phyloP scores from a whole-genome alignment of 805 yeast species.

The Lachancea sp. region DNA sequence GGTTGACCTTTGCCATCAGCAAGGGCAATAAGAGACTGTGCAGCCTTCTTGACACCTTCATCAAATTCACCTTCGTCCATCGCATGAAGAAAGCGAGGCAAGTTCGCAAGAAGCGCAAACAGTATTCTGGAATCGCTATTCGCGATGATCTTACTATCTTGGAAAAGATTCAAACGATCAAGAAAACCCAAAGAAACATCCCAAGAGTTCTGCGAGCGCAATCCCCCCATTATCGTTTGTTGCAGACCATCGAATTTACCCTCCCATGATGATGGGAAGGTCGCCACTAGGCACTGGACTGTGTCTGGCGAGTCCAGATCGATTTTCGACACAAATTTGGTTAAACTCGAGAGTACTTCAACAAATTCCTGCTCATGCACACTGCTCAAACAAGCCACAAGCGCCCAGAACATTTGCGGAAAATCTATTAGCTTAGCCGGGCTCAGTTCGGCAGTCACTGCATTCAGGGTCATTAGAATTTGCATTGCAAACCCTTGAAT shows the following conservation, averaged over 20 bases:
- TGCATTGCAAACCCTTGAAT: constrained; percentile 97
- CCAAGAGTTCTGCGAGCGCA: constrained; percentile 73
- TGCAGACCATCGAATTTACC: constrained; percentile 89
- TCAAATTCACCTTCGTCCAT: constrained; percentile 51
- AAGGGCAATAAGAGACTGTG: constrained; percentile 53
- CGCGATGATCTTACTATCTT: constrained; percentile 72
- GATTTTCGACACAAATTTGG: constrained; percentile 78
- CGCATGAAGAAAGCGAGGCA: constrained; percentile 82
- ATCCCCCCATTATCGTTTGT: constrained; percentile 69
- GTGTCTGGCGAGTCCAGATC: constrained; percentile 82
- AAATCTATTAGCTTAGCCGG: constrained; percentile 73
- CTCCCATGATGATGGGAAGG: constrained; percentile 95
- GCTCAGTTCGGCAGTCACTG: constrained; percentile 79
- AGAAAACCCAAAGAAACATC: constrained; percentile 69
- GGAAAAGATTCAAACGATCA: constrained; percentile 59
- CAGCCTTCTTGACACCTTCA: constrained; percentile 45
- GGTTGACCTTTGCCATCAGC: constrained; percentile 52
- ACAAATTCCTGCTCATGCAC: constrained; percentile 89
- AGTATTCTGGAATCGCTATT: constrained; percentile 62
- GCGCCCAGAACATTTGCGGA: constrained; percentile 94
- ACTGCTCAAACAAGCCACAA: constrained; percentile 85
- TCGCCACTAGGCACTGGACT: constrained; percentile 70
- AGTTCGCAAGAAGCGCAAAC: constrained; percentile 64
- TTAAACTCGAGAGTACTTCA: constrained; percentile 75
- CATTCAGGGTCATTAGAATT: constrained; percentile 90